A percentile compares a stretch with the other conserved stretches of the same genome.
These are phyloP conservation scores for Aaosphaeria pasadenensis DNA, from an alignment of 2,329 filamentous ascomycete species.

Conservation along the genomic window DNA sequence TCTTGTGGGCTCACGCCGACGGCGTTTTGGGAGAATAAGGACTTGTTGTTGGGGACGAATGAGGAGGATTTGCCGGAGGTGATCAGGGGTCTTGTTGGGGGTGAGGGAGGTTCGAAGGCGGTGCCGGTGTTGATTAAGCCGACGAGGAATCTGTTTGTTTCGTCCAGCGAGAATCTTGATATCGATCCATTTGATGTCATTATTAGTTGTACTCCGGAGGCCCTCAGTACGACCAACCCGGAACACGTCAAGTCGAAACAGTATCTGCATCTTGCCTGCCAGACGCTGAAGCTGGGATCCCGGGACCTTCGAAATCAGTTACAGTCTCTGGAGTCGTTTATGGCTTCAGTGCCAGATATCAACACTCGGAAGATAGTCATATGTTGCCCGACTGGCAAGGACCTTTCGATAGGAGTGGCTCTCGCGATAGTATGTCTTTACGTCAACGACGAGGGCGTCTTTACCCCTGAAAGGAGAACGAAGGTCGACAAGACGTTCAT, in stretches of 20 bases:
- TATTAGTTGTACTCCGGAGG: constrained; percentile 44
- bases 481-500: constrained; percentile 72
- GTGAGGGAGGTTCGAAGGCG: constrained; percentile 9
- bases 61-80: constrained; percentile 62
- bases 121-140: constrained; percentile 41
- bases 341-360: constrained; percentile 5
- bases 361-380: constrained; percentile 40
- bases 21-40: constrained; percentile 73
- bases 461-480: constrained; percentile 2
- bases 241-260: constrained; percentile 37
- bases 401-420: constrained; percentile 74
- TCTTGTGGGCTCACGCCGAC: constrained; percentile 72
- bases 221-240: constrained; percentile 25
- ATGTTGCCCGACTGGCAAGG: constrained; percentile 73
- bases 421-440: constrained; percentile 74
- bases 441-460: constrained; percentile 61
- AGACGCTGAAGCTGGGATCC: constrained; percentile 73
- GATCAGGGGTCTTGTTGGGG: constrained; percentile 45
- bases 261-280: constrained; percentile 61
- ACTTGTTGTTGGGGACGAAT: constrained; percentile 57
- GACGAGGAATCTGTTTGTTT: constrained; percentile 40
- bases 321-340: constrained; percentile 59
- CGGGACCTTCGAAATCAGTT: constrained; percentile 76
- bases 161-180: constrained; percentile 35
- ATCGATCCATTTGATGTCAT: constrained; percentile 38